phyloP scores from a whole-genome alignment of 139 green algal genomes.

The Coelastrella sp. region DNA sequence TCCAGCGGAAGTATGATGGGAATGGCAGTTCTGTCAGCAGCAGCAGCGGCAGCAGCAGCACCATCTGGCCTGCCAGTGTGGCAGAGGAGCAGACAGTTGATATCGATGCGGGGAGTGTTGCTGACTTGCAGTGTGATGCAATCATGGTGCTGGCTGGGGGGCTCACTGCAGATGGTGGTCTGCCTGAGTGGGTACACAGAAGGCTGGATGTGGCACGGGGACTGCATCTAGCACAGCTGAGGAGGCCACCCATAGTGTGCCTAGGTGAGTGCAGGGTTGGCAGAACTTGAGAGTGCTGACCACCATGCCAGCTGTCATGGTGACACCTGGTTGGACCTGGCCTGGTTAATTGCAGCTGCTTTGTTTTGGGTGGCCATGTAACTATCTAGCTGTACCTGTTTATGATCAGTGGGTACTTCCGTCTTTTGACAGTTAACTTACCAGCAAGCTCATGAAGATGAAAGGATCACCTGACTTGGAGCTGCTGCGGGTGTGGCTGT shows the following conservation, averaged over 20 bases:
- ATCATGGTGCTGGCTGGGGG: slow-evolving; percentile 59
- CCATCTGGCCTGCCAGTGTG: background rate
- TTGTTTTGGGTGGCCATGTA: too few relatives aligned
- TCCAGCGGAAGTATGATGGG: background rate
- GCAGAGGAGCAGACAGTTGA: background rate
- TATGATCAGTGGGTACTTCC: background rate
- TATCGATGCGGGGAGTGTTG: background rate
- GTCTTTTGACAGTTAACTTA: too few relatives aligned
- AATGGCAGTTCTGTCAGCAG: background rate
- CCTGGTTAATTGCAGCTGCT: too few relatives aligned
- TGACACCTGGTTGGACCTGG: too few relatives aligned
- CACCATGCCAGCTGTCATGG: too few relatives aligned
- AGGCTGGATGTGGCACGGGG: slow-evolving; percentile 53
- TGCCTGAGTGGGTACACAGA: slow-evolving; percentile 65
- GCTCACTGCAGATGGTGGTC: slow-evolving; percentile 52
- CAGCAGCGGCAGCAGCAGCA: slow-evolving; percentile 4
- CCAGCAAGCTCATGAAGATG: too few relatives aligned
- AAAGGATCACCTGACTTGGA: too few relatives aligned
- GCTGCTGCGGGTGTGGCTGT: too few relatives aligned
- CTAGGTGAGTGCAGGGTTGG: slow-evolving; percentile 6
- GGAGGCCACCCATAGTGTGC: slow-evolving; percentile 14
- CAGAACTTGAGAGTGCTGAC: too few relatives aligned
- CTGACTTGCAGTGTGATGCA: slow-evolving; percentile 21
- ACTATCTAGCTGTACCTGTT: background rate
- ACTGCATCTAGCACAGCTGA: slow-evolving; percentile 42